Conservation (phyloP, 768 basidiomycete species). For the Dacryopinax primogenitus region DNA sequence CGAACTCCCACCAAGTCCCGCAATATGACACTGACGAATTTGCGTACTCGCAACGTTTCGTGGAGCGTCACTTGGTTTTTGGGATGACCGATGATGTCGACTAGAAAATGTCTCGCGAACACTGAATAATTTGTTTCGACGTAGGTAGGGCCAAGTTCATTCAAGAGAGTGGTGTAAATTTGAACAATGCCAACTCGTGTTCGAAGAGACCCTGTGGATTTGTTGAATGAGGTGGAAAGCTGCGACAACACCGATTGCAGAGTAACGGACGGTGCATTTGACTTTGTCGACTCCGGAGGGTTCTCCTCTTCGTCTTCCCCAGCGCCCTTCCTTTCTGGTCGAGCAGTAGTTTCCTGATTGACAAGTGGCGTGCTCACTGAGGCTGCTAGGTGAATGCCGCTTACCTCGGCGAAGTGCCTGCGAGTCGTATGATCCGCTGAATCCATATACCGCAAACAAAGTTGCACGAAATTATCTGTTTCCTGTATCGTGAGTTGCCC, state of each 20-base stretch:
- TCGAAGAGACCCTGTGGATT: conserved; percentile 49
- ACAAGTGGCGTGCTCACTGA: conserved; percentile 56
- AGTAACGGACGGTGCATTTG: conserved; percentile 30
- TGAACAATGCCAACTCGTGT: conserved; percentile 78
- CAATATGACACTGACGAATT: conserved; percentile 61
- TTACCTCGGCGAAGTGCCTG: conserved; percentile 62
- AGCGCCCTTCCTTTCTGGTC: conserved; percentile 43
- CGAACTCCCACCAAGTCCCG: conserved; percentile 78
- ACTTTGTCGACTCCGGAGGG: conserved; percentile 38
- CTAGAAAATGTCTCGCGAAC: conserved; percentile 64
- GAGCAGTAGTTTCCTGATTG: conserved; percentile 26
- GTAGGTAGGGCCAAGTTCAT: conserved; percentile 58
- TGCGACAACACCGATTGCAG: conserved; percentile 63
- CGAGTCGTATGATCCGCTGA: conserved; percentile 69
- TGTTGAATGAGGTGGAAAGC: conserved; percentile 72
- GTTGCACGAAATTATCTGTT: conserved; percentile 57
- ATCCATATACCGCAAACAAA: conserved; percentile 67
- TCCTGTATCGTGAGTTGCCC: conserved; percentile 51
- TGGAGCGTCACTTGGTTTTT: conserved; percentile 43
- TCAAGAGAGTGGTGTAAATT: conserved; percentile 68
- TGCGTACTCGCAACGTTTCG: conserved; percentile 59
- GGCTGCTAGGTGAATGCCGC: conserved; percentile 69
- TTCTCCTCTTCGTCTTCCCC: conserved; percentile 41
- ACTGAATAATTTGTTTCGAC: conserved; percentile 73
- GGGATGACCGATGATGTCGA: conserved; percentile 55